These are phyloP conservation scores for Forsythia suspensa DNA, from an alignment of 257 asterid species.

Conservation along the genomic window DNA sequence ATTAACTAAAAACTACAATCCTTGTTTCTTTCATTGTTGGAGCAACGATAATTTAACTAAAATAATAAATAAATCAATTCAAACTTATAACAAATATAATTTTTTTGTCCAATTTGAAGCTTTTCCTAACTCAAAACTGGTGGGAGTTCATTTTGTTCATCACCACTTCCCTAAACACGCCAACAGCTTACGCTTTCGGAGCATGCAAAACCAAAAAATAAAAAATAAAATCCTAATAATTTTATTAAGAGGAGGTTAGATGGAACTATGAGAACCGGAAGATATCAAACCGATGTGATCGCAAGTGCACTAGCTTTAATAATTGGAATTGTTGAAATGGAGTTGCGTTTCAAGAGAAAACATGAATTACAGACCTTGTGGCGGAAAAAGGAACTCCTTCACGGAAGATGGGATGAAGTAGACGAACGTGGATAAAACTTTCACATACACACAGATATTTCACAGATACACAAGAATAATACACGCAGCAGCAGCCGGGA, in stretches of 20 bases:
- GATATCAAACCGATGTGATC: slow-evolving; percentile 42
- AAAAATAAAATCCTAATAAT: neutral
- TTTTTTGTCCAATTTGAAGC: slow-evolving; percentile 45
- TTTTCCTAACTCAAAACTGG: slow-evolving; percentile 10
- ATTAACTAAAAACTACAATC: too few relatives aligned
- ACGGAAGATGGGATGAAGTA: slow-evolving; percentile 7
- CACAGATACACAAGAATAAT: too few relatives aligned
- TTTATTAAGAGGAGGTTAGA: neutral
- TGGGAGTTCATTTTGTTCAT: slow-evolving; percentile 34
- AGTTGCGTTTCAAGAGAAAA: slow-evolving; percentile 27
- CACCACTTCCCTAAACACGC: slow-evolving; percentile 53
- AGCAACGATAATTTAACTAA: too few relatives aligned
- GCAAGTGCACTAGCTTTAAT: slow-evolving; percentile 47
- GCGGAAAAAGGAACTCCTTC: neutral
- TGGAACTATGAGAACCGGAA: neutral
- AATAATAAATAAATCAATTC: too few relatives aligned
- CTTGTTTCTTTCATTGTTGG: too few relatives aligned
- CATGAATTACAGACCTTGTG: slow-evolving; percentile 14
- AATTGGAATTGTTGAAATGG: slow-evolving; percentile 32
- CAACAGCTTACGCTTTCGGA: slow-evolving; percentile 15
- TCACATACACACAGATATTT: too few relatives aligned
- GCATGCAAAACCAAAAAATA: slow-evolving; percentile 1
- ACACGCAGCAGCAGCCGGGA: too few relatives aligned
- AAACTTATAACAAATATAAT: slow-evolving; percentile 1
- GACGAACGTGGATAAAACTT: slow-evolving; percentile 1